Conservation (phyloP, 345 rosid genomes). For the Fremontodendron californicum region DNA sequence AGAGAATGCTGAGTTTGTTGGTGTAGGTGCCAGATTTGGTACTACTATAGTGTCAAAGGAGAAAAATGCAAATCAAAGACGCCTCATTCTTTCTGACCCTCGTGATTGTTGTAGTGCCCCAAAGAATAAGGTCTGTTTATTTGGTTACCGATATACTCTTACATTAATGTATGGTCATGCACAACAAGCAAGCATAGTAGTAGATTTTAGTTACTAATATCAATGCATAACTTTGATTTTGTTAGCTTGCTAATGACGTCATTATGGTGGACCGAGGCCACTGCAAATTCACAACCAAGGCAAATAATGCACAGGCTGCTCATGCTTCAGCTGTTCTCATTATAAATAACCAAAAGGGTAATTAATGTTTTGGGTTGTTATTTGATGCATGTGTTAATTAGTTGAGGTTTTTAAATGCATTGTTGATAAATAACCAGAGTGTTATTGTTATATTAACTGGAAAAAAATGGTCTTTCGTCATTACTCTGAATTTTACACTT, state of each 20-base stretch:
- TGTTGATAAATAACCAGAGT: neutral
- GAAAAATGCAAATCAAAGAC: conserved; percentile 80
- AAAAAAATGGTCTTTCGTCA: neutral
- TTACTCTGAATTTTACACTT: neutral
- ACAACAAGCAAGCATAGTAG: neutral
- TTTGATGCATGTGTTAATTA: neutral
- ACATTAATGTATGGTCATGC: neutral
- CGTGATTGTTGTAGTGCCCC: conserved; percentile 73
- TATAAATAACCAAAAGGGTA: conserved; percentile 89
- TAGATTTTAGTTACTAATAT: conserved; percentile 13
- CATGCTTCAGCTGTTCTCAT: conserved; percentile 91
- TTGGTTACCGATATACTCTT: neutral
- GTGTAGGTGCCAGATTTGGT: conserved; percentile 97
- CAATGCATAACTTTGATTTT: conserved; percentile 18
- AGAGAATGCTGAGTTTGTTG: conserved; percentile 85
- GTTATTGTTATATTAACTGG: neutral
- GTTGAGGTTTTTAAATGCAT: neutral
- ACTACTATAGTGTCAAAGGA: conserved; percentile 78
- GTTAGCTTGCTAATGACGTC: conserved; percentile 71
- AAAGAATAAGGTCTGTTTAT: conserved; percentile 56
- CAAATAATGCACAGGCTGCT: conserved; percentile 86
- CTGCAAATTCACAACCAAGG: conserved; percentile 85
- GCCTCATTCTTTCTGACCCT: conserved; percentile 73
- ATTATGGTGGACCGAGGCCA: conserved; percentile 89
- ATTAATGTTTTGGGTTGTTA: conserved; percentile 10